Percentiles rank a stretch among this genome's conserved stretches.
Conservation (phyloP, 164 flowering plant genomes). For the Dillenia suffruticosa region DNA sequence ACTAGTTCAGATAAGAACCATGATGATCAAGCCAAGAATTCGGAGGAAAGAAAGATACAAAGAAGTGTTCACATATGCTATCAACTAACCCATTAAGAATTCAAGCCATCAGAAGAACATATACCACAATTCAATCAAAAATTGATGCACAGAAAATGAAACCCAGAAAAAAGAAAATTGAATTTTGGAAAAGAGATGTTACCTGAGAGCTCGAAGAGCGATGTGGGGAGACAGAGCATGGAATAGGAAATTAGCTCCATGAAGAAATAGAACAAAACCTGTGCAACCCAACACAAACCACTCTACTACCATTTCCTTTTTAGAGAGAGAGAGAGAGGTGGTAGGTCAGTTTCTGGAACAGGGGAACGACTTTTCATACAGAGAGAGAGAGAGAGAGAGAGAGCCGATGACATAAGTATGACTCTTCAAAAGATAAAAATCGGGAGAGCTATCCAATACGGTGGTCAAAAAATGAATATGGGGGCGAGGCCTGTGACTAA, state of each 20-base stretch:
- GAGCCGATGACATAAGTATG: no score
- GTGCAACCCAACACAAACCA: slow-evolving; percentile 55
- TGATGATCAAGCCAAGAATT: no score
- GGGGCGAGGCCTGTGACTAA: no score
- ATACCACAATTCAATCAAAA: not conserved
- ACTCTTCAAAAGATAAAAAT: no score
- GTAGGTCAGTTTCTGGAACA: not conserved
- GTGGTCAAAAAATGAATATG: no score
- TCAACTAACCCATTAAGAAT: no score
- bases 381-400: no score
- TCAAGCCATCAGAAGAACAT: not conserved
- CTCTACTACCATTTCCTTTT: slow-evolving; percentile 32
- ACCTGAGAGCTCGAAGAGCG: slow-evolving; percentile 54
- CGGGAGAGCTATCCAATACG: no score
- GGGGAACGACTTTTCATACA: not conserved
- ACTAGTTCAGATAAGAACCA: no score
- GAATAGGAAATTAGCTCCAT: slow-evolving; percentile 65
- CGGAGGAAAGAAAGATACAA: no score
- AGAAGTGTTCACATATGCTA: no score
- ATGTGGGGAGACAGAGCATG: slow-evolving; percentile 36
- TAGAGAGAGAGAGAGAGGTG: not conserved
- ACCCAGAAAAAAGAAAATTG: not conserved
- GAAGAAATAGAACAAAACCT: slow-evolving; percentile 55
- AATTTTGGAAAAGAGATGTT: not conserved
- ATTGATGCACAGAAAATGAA: not conserved